Evolutionary conservation across 2,329 filamentous ascomycete species (phyloP), one percentile per base, ranked within the genome.

Genomic region (Pseudocercospora eumusae): DNA sequence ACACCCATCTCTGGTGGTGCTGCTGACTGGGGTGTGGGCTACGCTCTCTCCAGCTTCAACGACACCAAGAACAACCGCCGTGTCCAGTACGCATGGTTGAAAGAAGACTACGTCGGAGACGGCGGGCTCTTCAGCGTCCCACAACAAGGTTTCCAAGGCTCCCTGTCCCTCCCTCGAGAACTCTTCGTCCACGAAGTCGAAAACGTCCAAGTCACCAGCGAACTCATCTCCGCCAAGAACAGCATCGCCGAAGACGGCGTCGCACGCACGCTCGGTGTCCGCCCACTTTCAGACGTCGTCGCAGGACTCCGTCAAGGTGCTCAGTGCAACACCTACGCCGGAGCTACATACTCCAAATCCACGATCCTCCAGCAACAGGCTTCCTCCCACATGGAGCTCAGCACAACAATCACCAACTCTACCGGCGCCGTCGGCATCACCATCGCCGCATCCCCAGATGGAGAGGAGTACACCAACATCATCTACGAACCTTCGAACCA

Each of bases 51-150:
- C 6, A 79, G 75, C 65, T 81, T 81, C 75, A 76, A 79, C 64
- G 79, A 81, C 65, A 77, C 77, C 27, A 81, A 81, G 75, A 76
- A 80, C 71, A 74, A 80, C 65, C 76, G 79, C 20, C 78, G 79
- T 49, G 75, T 81, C 15, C 78, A 80, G 57, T 81, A 77, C 73
- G 79, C 78, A 4, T 81, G 79, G 79, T 74, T 76, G 2, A 76
- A 75, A 4, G 79, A 81, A 58, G 79, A 81, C 60, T 72, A 76
- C 57, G 64, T 70, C 28, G 74, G 67, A 8, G 76, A 75, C 52
- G 70, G 62, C 18, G 74, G 73, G 20, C 59, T 75, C 59, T 80
- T 79, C 68, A 76, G 70, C 28, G 68, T 76, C 20, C 71, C 56
- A 1, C 79, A 81, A 65, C 74, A 77, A 65, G 79, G 78, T 8